Base-by-base conservation (phyloP, 768 basidiomycete genomes). In the Boletus bicolor region DNA sequence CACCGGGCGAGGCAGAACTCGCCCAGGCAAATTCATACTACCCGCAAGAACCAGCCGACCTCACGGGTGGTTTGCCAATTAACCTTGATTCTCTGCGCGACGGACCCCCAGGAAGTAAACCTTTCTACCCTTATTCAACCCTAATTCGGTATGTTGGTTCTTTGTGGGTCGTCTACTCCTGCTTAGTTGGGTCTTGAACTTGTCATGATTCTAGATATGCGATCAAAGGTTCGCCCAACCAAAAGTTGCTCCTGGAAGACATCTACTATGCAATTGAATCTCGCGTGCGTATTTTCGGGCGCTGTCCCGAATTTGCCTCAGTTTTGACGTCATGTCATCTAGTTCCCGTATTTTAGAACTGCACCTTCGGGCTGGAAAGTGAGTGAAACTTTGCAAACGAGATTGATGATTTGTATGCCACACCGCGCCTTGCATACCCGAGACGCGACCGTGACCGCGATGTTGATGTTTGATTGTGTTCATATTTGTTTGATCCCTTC, bases 281-380 rank as follows among this genome's bases (percentile, higher is more conserved):
- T 50, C 81, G 90, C 65, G 90, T 92, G 73, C 68, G 86, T 80
- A 50, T 26, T 24, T 53, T 52, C 26, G 24, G 51, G 55, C 26
- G 36, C 51, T 46, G 36, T 34, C 37, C 44, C 48, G 35, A 42
- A 35, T 30, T 28, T 43, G 10, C 7, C 3, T 58, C 42, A 9
- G 36, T 32, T 32, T 44, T 72, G 35, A 63, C 45, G 28, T 42
- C 51, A 49, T 44, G 51, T 53, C 51, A 37, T 51, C 47, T 67
- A 93, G 89, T 93, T 93, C 67, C 91, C 91, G 17, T 93, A 93
- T 70, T 93, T 93, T 75, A 76, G 91, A 72, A 85, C 80, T 30
- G 91, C 91, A 6, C 90, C 91, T 37, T 85, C 85, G 57, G 91
- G 91, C n/a, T 93, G 91, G 91, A 93, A 93, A 79, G 91, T 91